Base-by-base conservation (phyloP, 75 land plant genomes). In the Isoetes taiwanensis region DNA sequence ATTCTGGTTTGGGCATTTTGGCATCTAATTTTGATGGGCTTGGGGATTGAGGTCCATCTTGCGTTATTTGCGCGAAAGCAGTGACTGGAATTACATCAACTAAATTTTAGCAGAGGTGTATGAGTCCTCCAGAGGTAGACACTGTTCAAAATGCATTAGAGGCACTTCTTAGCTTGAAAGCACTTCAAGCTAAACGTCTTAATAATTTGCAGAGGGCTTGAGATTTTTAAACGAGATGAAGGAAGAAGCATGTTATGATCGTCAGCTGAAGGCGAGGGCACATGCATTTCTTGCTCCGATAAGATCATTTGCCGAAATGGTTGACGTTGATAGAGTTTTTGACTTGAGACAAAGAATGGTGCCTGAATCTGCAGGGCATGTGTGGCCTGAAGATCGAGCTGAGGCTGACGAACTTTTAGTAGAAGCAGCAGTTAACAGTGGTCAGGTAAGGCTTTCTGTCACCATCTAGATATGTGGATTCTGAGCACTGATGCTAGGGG, bases 391-490 rank as follows among this genome's bases (percentile, higher is more conserved):
- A 41, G 65, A 67, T 43, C 83, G 79, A 66, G 61, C 43, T 52
- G 91, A 86, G 56, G 86, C 87, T 52, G 86, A 82, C 68, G 80
- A 82, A 59, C 83, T 86, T 58, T 75, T 83, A 28, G 77, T 86
- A 65, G 91, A 86, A 30, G 86, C 86, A 57, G 83, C 91, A 46
- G 56, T 82, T 28, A 69, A 76, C 38, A 34, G 60, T 59, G 77
- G 79, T 6, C 76, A 86, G 80, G 91, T 86, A 58, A 30, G 34
- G 2, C 3, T n/a, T n/a, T 10, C 50, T 21, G 21, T 32, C 6
- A 32, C 53, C 4, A 30, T 3, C 12, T 59, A 43, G 25, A 59
- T 37, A 37, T 37, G 9, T 37, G 39, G 39, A 37, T 9, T 37
- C 9, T 10, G 19, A 48, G 14, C 52, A 9, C 20, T 48, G 8